A percentile compares a stretch with the other conserved stretches of the same genome.
These are phyloP conservation scores for Pyrenochaeta sp. DNA, from an alignment of 2,329 filamentous ascomycete species.

Conservation along the genomic window DNA sequence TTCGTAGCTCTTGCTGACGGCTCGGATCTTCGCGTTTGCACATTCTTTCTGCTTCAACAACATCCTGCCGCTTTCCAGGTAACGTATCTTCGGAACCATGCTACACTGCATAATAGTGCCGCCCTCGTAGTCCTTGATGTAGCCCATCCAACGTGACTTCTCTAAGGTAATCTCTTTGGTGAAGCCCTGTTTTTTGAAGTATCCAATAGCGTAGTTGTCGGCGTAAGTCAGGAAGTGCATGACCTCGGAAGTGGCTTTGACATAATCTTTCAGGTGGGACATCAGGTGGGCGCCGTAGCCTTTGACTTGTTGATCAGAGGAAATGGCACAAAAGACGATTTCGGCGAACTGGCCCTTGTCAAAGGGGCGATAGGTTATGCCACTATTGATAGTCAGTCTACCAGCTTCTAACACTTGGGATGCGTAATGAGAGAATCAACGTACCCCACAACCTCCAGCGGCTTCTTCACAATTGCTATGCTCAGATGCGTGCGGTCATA, in stretches of 20 bases:
- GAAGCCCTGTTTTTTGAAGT: conserved; percentile 99
- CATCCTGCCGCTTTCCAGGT: conserved; percentile 92
- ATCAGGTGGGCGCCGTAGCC: conserved; percentile 98
- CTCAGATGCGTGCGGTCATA: conserved; percentile 97
- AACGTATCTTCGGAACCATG: conserved; percentile 94
- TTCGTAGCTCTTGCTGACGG: conserved; percentile 87
- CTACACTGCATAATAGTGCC: conserved; percentile 99
- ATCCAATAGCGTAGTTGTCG: conserved; percentile 98
- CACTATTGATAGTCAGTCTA: conserved; percentile 60
- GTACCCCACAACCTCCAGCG: conserved; percentile 83
- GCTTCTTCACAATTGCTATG: conserved; percentile 97
- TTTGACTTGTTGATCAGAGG: conserved; percentile 97
- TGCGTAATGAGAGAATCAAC: conserved; percentile 23
- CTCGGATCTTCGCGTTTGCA: conserved; percentile 92
- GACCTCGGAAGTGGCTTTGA: conserved; percentile 93
- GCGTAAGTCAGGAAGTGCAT: conserved; percentile 99
- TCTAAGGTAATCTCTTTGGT: conserved; percentile 97
- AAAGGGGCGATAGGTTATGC: conserved; percentile 96
- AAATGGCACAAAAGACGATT: conserved; percentile 98
- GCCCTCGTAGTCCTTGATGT: conserved; percentile 99
- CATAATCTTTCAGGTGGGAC: conserved; percentile 97
- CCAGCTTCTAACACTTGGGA: background rate
- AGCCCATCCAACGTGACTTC: conserved; percentile 95
- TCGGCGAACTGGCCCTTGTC: conserved; percentile 89
- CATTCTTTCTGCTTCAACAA: conserved; percentile 96